phyloP scores from a whole-genome alignment of 495 filamentous ascomycete genomes.

The Tuber indicum region DNA sequence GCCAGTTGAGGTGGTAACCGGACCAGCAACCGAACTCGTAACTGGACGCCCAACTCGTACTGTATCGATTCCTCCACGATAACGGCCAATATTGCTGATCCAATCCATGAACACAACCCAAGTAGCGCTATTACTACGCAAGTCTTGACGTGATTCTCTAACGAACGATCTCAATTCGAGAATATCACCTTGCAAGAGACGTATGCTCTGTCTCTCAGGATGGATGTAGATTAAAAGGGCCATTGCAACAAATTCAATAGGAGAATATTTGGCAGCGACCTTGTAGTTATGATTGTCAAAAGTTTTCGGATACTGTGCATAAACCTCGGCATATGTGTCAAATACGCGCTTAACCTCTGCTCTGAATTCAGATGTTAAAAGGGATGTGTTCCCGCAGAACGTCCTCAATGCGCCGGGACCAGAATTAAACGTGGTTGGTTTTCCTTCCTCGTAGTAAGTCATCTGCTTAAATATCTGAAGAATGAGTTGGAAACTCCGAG shows the following conservation, averaged over 20 bases:
- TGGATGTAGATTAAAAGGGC: conserved; percentile 46
- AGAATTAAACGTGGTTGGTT: conserved; percentile 23
- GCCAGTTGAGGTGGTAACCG: not conserved
- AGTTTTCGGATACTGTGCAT: conserved; percentile 30
- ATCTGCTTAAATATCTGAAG: conserved; percentile 39
- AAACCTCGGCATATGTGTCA: conserved; percentile 29
- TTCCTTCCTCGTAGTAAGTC: conserved; percentile 22
- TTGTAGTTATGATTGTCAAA: conserved; percentile 40
- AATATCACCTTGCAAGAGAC: conserved; percentile 46
- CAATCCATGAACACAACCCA: conserved; percentile 46
- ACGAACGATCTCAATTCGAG: conserved; percentile 43
- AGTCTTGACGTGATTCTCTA: conserved; percentile 43
- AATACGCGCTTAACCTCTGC: conserved; percentile 26
- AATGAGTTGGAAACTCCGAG: conserved; percentile 42
- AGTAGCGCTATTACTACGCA: conserved; percentile 44
- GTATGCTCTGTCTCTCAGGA: conserved; percentile 41
- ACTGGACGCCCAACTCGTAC: not conserved
- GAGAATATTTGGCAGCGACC: conserved; percentile 45
- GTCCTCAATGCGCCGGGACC: conserved; percentile 28
- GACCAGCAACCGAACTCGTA: not conserved
- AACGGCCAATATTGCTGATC: conserved; percentile 41
- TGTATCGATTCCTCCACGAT: conserved; percentile 23
- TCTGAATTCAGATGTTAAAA: conserved; percentile 25
- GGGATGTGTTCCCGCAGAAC: conserved; percentile 26
- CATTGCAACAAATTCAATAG: conserved; percentile 47